Conservation (phyloP, 2,329 filamentous ascomycete genomes). For the Xylaria sp. region DNA sequence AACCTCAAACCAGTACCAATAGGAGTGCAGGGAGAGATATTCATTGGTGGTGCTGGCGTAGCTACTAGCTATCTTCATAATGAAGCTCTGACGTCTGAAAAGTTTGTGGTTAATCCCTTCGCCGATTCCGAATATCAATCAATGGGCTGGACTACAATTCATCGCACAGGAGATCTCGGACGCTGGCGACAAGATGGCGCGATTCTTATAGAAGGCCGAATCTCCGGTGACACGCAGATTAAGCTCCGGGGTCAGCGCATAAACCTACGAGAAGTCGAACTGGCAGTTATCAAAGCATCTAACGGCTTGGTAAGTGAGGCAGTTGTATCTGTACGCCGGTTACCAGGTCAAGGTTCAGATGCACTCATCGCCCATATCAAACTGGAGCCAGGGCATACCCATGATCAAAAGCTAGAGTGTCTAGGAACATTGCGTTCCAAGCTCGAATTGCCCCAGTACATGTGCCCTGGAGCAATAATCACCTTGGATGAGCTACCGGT, state of each 20-base stretch:
- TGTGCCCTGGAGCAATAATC: not conserved
- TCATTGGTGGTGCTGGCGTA: slow-evolving; percentile 20
- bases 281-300: not conserved
- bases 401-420: no score
- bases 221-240: slow-evolving; percentile 52
- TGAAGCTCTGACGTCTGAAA: not conserved
- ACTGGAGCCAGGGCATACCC: no score
- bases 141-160: not conserved
- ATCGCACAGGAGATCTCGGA: not conserved
- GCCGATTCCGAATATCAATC: not conserved
- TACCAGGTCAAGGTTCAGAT: not conserved
- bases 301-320: not conserved
- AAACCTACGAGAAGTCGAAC: slow-evolving; percentile 52
- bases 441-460: not conserved
- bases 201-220: slow-evolving; percentile 50
- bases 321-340: not conserved
- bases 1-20: not conserved
- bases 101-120: not conserved
- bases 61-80: slow-evolving; percentile 17
- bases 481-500: not conserved
- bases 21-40: slow-evolving; percentile 25
- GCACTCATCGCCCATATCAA: not conserved
- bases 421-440: no score
- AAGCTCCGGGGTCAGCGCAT: slow-evolving; percentile 45
- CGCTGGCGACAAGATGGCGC: not conserved